Percentiles rank a stretch among this genome's conserved stretches.
These are phyloP conservation scores for Boletus barrowsii DNA, from an alignment of 768 basidiomycete genomes.

Conservation along the genomic window DNA sequence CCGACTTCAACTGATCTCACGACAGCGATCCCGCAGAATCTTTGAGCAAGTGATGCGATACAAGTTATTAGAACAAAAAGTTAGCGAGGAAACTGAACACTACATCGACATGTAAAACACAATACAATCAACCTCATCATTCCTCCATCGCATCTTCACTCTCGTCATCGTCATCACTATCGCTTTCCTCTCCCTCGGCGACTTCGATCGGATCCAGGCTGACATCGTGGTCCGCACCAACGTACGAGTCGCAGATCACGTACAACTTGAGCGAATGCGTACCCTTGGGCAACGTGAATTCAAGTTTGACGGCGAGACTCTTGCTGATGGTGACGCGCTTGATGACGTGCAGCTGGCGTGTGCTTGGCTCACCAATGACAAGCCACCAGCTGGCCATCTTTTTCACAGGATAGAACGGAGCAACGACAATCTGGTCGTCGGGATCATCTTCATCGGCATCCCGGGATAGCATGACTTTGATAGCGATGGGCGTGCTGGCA, in stretches of 20 bases:
- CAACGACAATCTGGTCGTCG: conserved; percentile 81
- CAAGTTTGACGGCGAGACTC: conserved; percentile 77
- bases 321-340: conserved; percentile 82
- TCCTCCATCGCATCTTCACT: conserved; percentile 59
- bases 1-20: too few species aligned
- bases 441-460: conserved; percentile 78
- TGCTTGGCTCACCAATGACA: conserved; percentile 81
- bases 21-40: too few species aligned
- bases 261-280: conserved; percentile 79
- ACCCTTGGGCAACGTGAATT: conserved; percentile 86
- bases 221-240: conserved; percentile 92
- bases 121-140: conserved; percentile 16
- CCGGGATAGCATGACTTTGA: conserved; percentile 75
- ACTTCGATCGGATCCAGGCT: conserved; percentile 79
- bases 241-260: conserved; percentile 90
- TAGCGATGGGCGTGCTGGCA: conserved; percentile 76
- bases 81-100: neutral
- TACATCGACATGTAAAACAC: conserved; percentile 1
- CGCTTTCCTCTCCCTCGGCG: conserved; percentile 86
- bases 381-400: conserved; percentile 99
- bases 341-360: conserved; percentile 77
- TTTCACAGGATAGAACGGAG: conserved; percentile 86
- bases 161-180: conserved; percentile 53
- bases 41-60: too few species aligned
- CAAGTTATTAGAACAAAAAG: too few species aligned